phyloP scores from a whole-genome alignment of 768 basidiomycete genomes.

The Collybia mongolica region DNA sequence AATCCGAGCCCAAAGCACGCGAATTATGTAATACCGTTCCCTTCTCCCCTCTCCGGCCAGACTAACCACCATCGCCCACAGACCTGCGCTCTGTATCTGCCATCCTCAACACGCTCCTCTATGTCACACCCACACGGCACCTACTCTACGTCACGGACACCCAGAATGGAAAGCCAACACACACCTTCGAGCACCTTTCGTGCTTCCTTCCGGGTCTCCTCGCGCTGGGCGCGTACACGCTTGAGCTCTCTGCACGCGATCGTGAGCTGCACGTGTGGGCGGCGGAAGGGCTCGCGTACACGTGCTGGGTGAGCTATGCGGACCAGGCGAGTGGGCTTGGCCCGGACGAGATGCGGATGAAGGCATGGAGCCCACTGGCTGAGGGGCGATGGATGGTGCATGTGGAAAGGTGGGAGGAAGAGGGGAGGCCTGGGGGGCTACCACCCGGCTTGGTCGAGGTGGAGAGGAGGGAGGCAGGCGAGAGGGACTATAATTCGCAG shows the following conservation, averaged over 20 bases:
- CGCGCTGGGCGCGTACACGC: slow-evolving; percentile 52
- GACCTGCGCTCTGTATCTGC: slow-evolving; percentile 49
- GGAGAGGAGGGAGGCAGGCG: slow-evolving; percentile 10
- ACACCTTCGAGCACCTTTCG: slow-evolving; percentile 59
- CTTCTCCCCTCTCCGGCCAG: slow-evolving; percentile 29
- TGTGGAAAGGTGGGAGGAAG: slow-evolving; percentile 40
- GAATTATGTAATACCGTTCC: slow-evolving; percentile 53
- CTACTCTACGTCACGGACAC: slow-evolving; percentile 60
- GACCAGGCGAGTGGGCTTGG: slow-evolving; percentile 66
- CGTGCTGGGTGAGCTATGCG: slow-evolving; percentile 62
- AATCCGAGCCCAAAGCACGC: slow-evolving; percentile 46
- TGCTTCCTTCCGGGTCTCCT: slow-evolving; percentile 67
- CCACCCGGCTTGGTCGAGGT: slow-evolving; percentile 33
- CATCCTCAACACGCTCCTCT: slow-evolving; percentile 53
- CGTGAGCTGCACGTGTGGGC: slow-evolving; percentile 55
- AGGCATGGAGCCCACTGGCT: slow-evolving; percentile 8
- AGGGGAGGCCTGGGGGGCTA: slow-evolving; percentile 28
- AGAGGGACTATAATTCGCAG: slow-evolving; percentile 37
- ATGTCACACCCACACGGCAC: slow-evolving; percentile 47
- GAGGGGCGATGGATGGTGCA: slow-evolving; percentile 37
- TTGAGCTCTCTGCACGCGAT: slow-evolving; percentile 29
- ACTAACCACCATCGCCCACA: slow-evolving; percentile 25
- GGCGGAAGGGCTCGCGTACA: slow-evolving; percentile 59
- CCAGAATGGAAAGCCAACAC: slow-evolving; percentile 27
- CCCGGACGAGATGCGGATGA: slow-evolving; percentile 51